Conservation (phyloP, 139 green algal genomes). For the Auxenochlorella pyrenoidosa region DNA sequence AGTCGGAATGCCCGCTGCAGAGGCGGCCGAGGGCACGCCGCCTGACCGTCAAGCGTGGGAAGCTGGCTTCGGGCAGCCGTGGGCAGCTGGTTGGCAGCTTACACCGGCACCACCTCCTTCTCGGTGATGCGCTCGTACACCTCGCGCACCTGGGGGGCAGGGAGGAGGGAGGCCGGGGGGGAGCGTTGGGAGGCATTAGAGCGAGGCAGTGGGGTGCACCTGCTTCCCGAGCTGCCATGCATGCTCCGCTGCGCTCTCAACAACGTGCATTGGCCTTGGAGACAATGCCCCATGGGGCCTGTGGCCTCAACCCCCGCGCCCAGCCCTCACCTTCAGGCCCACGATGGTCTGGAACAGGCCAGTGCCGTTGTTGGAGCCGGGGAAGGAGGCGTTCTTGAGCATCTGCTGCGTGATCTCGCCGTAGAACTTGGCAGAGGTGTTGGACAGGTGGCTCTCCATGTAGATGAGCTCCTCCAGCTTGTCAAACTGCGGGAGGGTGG, state of each 20-base stretch:
- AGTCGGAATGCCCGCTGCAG: not conserved
- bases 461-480: conserved; percentile 98
- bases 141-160: conserved; percentile 68
- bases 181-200: not conserved
- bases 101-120: conserved; percentile 62
- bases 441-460: conserved; percentile 97
- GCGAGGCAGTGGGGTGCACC: too few relatives aligned
- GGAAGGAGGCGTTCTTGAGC: conserved; percentile 98
- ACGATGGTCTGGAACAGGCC: conserved; percentile 98
- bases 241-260: too few relatives aligned
- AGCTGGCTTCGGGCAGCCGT: not conserved
- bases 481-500: conserved; percentile 69
- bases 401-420: conserved; percentile 99
- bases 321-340: conserved; percentile 89
- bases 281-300: too few relatives aligned
- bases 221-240: too few relatives aligned
- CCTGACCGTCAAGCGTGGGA: not conserved
- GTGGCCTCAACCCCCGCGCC: too few relatives aligned
- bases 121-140: conserved; percentile 95
- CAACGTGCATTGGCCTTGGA: too few relatives aligned
- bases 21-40: not conserved
- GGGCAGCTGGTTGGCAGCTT: not conserved
- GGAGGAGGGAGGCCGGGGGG: not conserved
- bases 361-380: conserved; percentile 99
- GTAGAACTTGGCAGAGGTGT: conserved; percentile 97